Base-by-base conservation (phyloP, 352 stramenopile species). In the Pythium phragmitis region DNA sequence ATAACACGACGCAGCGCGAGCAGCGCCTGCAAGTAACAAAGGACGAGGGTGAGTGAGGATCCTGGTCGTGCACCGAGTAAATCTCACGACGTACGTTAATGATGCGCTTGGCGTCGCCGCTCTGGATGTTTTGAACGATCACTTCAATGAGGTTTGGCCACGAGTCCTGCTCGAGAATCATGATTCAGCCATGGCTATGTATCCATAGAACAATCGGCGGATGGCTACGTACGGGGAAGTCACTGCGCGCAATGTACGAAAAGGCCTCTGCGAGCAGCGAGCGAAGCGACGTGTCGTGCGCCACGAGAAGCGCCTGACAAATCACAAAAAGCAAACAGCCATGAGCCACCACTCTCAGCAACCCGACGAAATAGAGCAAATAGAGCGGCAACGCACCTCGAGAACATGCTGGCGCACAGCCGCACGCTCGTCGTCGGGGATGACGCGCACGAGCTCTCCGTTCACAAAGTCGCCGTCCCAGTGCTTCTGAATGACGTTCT, bases 401-500 rank as follows among this genome's bases (percentile, higher is more conserved):
- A 96, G 80, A 13, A 80, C 72, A 58, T 89, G 86, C 60, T 92
- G 88, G 69, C 77, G 79, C 34, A 79, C 76, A 49, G 80, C 80
- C 39, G 70, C 68, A 65, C 88, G 85, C 64, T 94, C 85, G 19
- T 81, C 81, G 4, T 83, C 78, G 19, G 77, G 80, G 57, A 89
- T 86, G 30, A 87, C 68, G 39, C 81, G 65, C 39, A 88, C 63
- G 64, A 89, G 82, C 53, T 96, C 88, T 42, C 85, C 82, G 14
- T 94, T 71, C 21, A 85, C 77, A 49, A 96, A 72, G 53, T 91
- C 75, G 41, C 82, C 91, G 47, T 97, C 86, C 96, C 96, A 98
- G 66, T 96, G 96, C 79, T 97, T 96, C 34, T 96, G 80, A 61
- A 97, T 96, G 30, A 98, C 85, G 78, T 98, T 98, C 77, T 98